Conservation (phyloP, 129 eudicot species). For the Heracleum sosnowskyi region DNA sequence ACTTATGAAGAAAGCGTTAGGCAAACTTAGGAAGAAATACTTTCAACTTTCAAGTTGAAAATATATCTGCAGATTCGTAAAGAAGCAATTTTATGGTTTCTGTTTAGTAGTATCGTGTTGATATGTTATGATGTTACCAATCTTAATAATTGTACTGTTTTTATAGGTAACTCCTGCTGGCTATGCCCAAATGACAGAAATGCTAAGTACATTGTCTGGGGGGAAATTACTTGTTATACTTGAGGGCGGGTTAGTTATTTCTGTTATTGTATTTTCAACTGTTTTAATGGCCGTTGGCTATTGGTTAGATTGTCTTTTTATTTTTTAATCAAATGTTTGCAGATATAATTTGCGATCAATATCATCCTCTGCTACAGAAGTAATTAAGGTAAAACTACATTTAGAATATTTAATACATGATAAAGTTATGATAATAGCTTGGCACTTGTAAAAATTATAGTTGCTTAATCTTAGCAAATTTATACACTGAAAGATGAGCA, state of each 20-base stretch:
- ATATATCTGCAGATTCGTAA: background rate
- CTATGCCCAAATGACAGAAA: constrained; percentile 90
- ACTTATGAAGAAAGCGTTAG: background rate
- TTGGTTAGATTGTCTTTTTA: background rate
- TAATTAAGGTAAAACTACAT: constrained; percentile 57
- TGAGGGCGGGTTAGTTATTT: constrained; percentile 90
- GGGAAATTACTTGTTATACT: constrained; percentile 94
- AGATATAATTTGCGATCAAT: constrained; percentile 97
- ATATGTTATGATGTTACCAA: background rate
- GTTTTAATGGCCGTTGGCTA: background rate
- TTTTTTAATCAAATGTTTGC: constrained; percentile 15
- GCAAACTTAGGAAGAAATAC: background rate
- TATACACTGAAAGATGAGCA: background rate
- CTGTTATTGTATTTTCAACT: constrained; percentile 6
- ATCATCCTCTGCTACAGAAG: constrained; percentile 94
- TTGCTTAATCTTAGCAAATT: background rate
- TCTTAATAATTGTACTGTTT: background rate
- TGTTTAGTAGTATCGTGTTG: background rate
- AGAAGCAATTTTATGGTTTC: background rate
- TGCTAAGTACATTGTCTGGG: constrained; percentile 54
- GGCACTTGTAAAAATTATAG: background rate
- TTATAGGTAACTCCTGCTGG: constrained; percentile 88
- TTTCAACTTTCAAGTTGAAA: background rate
- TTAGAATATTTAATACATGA: background rate
- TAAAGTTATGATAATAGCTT: background rate